A percentile compares a stretch with the other conserved stretches of the same genome.
Evolutionary conservation across 73 alveolate species (phyloP).

Genomic region (Breviolum minutum): DNA sequence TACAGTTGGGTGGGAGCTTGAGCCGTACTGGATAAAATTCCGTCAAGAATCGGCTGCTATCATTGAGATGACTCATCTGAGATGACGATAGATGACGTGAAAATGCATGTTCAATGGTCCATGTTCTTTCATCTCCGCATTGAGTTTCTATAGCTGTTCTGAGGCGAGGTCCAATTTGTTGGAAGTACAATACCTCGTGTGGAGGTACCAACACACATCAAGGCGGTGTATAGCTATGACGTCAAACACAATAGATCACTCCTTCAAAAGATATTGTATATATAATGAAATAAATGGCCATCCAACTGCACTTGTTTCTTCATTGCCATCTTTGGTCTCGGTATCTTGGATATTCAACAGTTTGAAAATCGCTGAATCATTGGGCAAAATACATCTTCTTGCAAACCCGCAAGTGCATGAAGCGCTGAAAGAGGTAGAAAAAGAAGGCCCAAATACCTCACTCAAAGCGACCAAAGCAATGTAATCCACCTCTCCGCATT

Average conservation of each 20-base stretch:
- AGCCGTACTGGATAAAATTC: neutral
- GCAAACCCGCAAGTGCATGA: constrained; percentile 94
- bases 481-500: neutral
- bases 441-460: constrained; percentile 84
- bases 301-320: neutral
- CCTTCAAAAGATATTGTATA: neutral
- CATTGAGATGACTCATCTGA: too few relatives aligned
- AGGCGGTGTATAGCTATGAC: neutral
- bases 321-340: too few relatives aligned
- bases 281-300: neutral
- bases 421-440: constrained; percentile 92
- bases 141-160: neutral
- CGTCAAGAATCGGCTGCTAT: neutral
- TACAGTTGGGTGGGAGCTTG: neutral
- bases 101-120: too few relatives aligned
- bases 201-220: neutral
- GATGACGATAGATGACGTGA: too few relatives aligned
- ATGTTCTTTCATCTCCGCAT: too few relatives aligned
- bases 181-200: constrained; percentile 75
- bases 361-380: neutral
- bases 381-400: constrained; percentile 89
- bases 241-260: neutral
- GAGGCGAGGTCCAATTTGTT: constrained; percentile 63
- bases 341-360: neutral
- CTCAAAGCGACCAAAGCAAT: neutral